phyloP scores from a whole-genome alignment of 1,284 basidiomycete genomes.

The Ceratobasidium sp. region DNA sequence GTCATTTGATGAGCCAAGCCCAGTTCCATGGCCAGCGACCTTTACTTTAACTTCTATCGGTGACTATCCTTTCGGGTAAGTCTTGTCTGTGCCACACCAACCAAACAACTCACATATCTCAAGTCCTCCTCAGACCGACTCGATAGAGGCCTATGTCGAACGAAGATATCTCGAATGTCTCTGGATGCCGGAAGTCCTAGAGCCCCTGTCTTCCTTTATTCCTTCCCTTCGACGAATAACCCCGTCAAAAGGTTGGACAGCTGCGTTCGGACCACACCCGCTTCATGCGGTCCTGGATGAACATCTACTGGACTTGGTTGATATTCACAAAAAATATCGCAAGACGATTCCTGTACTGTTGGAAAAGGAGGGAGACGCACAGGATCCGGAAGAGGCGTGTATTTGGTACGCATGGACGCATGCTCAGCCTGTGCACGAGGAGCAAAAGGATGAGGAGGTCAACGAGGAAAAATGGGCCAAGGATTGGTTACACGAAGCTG shows the following conservation, averaged over 20 bases:
- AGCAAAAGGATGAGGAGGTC: not conserved
- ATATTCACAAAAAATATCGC: constrained; percentile 30
- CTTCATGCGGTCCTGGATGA: constrained; percentile 22
- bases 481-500: constrained; percentile 22
- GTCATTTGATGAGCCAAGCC: constrained; percentile 11
- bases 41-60: constrained; percentile 15
- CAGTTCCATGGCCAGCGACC: constrained; percentile 18
- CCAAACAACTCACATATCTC: not conserved
- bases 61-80: constrained; percentile 33
- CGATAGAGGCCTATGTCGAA: constrained; percentile 22
- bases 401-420: constrained; percentile 30
- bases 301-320: constrained; percentile 13
- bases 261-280: not conserved
- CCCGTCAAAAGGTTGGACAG: not conserved
- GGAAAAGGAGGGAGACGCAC: constrained; percentile 21
- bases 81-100: not conserved
- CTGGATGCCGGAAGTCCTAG: constrained; percentile 25
- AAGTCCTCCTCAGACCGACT: constrained; percentile 22
- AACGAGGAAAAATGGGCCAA: constrained; percentile 17
- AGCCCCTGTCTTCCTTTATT: constrained; percentile 8
- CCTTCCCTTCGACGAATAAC: constrained; percentile 8
- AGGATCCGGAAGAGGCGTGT: constrained; percentile 26
- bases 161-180: constrained; percentile 29
- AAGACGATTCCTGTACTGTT: constrained; percentile 15
- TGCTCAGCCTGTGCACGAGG: constrained; percentile 1